A percentile compares a stretch with the other conserved stretches of the same genome.
Evolutionary conservation across 495 filamentous ascomycete species (phyloP).

Genomic region (Penicillium desertorum): DNA sequence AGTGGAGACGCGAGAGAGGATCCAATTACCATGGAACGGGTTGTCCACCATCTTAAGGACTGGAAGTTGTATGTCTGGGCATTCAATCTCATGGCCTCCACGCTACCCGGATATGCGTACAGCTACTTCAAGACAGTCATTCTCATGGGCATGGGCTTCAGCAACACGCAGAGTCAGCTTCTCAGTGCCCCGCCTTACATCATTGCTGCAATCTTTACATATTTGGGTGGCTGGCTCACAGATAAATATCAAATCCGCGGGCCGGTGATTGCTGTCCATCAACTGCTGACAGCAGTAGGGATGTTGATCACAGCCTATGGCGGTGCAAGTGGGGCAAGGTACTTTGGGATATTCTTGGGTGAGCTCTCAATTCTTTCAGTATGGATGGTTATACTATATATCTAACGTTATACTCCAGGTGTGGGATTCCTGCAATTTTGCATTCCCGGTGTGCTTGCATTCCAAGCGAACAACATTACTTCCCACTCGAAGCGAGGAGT

Average conservation of each 20-base stretch:
- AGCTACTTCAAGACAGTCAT: slow-evolving; percentile 8
- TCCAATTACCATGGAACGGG: not conserved
- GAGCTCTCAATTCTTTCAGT: not conserved
- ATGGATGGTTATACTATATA: not conserved
- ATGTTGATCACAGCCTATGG: slow-evolving; percentile 7
- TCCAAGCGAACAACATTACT: slow-evolving; percentile 5
- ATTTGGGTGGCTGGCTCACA: not conserved
- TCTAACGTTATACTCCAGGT: not conserved
- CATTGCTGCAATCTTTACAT: not conserved
- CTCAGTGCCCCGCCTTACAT: slow-evolving; percentile 5
- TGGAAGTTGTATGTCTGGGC: slow-evolving; percentile 8
- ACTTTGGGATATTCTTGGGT: slow-evolving; percentile 6
- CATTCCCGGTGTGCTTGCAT: slow-evolving; percentile 1
- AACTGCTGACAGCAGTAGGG: slow-evolving; percentile 1
- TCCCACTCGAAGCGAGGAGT: slow-evolving; percentile 2
- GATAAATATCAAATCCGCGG: slow-evolving; percentile 8
- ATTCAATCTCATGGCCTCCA: slow-evolving; percentile 8
- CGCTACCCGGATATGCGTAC: slow-evolving; percentile 4
- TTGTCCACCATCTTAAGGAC: not conserved
- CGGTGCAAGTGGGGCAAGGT: not conserved
- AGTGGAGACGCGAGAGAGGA: slow-evolving; percentile 1
- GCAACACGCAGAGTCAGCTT: not conserved
- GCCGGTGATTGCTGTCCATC: slow-evolving; percentile 4
- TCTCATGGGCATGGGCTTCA: slow-evolving; percentile 1
- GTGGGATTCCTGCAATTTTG: slow-evolving; percentile 6